Conservation (phyloP, 108 stramenopile genomes). For the Parietichytrium sp. region DNA sequence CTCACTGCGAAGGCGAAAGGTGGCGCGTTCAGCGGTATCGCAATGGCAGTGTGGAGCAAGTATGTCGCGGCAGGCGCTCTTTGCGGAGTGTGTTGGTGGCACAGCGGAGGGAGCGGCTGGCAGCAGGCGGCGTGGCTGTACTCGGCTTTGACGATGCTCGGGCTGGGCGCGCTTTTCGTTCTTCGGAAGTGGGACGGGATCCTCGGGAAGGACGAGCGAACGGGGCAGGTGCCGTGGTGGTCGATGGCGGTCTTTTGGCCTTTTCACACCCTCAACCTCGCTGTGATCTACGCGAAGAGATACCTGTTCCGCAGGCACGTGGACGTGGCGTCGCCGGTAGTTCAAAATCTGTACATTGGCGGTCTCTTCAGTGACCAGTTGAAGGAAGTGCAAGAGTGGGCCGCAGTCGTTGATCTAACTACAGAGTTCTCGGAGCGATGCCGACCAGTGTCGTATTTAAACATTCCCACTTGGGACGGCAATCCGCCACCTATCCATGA, state of each 20-base stretch:
- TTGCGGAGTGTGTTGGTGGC: too few relatives aligned
- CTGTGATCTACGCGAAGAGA: constrained; percentile 14
- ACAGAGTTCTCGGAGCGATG: constrained; percentile 31
- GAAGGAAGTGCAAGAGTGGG: constrained; percentile 15
- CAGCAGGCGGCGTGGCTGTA: too few relatives aligned
- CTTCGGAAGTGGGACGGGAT: constrained; percentile 3
- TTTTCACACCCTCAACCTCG: not conserved
- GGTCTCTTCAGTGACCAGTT: not conserved
- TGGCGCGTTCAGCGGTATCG: too few relatives aligned
- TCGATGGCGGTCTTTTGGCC: constrained; percentile 21
- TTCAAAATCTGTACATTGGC: not conserved
- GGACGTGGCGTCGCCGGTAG: not conserved
- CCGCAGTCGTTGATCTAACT: constrained; percentile 5
- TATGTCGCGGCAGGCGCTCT: constrained; percentile 34
- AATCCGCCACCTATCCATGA: not conserved
- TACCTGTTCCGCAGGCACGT: constrained; percentile 22
- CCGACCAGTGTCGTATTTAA: not conserved
- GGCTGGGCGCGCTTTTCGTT: not conserved
- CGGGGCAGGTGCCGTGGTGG: constrained; percentile 32
- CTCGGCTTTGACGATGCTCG: not conserved
- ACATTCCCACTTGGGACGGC: constrained; percentile 11
- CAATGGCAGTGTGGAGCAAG: not conserved
- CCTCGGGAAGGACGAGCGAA: not conserved
- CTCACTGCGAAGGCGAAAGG: too few relatives aligned
- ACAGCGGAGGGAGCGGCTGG: too few relatives aligned